Evolutionary conservation across 2,329 filamentous ascomycete genomes (phyloP).

Genomic region (Lachnellula subtilissima): DNA sequence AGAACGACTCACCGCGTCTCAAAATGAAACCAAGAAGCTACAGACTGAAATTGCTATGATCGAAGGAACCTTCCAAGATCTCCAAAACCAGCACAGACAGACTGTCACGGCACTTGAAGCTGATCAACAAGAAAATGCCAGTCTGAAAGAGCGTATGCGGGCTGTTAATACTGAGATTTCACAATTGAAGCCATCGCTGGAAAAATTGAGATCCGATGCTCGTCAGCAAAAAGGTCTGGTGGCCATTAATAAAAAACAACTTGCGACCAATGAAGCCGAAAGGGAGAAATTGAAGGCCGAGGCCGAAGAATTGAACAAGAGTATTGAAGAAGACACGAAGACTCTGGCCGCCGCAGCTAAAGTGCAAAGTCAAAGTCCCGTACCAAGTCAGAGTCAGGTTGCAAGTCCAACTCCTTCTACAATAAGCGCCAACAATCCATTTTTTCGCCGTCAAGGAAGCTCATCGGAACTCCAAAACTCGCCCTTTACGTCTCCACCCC

Average conservation of each 20-base stretch:
- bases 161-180: conserved; percentile 76
- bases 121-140: conserved; percentile 84
- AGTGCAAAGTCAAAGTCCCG: conserved; percentile 31
- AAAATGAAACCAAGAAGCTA: conserved; percentile 77
- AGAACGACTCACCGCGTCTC: conserved; percentile 71
- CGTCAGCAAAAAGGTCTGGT: conserved; percentile 94
- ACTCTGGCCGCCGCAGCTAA: conserved; percentile 47
- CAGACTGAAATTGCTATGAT: conserved; percentile 79
- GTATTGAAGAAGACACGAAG: conserved; percentile 52
- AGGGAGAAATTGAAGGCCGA: conserved; percentile 82
- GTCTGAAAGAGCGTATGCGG: conserved; percentile 81
- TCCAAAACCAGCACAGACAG: conserved; percentile 78
- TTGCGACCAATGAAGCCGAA: conserved; percentile 83
- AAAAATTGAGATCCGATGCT: conserved; percentile 87
- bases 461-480: conserved; percentile 46
- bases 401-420: conserved; percentile 66
- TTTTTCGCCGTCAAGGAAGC: conserved; percentile 72
- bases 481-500: conserved; percentile 38
- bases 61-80: conserved; percentile 74
- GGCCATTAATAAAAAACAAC: conserved; percentile 97
- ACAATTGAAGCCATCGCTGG: conserved; percentile 81
- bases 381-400: conserved; percentile 42
- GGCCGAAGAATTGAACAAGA: conserved; percentile 62
- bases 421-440: conserved; percentile 83
- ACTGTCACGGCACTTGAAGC: conserved; percentile 68